phyloP scores from a whole-genome alignment of 495 filamentous ascomycete species.

The Tuber borchii region DNA sequence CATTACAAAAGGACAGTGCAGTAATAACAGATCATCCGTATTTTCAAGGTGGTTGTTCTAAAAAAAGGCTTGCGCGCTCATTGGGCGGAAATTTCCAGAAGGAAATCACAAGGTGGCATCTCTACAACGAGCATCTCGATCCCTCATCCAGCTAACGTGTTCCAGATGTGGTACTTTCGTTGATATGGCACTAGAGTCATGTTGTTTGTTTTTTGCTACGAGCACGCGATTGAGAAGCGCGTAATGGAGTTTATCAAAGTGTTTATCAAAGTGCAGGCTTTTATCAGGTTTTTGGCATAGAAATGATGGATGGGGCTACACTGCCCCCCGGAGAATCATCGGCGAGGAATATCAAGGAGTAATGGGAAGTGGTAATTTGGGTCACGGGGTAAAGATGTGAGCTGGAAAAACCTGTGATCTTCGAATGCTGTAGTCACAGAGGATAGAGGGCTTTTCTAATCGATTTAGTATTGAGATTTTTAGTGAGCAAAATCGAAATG shows the following conservation, averaged over 20 bases:
- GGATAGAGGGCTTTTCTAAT: not conserved
- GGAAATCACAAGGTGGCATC: not conserved
- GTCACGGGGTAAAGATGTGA: not conserved
- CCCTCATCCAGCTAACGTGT: not conserved
- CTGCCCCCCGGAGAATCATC: not conserved
- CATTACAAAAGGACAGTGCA: not conserved
- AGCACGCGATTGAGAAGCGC: not conserved
- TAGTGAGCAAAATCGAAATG: not conserved
- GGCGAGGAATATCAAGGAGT: not conserved
- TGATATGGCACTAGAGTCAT: not conserved
- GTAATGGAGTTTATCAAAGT: constrained; percentile 1
- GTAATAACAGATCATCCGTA: not conserved
- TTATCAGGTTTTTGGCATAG: not conserved
- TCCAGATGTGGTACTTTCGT: not conserved
- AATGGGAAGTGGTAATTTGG: not conserved
- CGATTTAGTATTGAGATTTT: not conserved
- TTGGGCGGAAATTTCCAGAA: not conserved
- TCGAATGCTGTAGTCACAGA: not conserved
- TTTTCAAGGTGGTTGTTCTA: not conserved
- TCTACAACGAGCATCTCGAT: not conserved
- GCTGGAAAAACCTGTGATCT: not conserved
- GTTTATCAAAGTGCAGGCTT: not conserved
- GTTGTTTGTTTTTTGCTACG: not conserved
- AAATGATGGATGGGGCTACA: not conserved
- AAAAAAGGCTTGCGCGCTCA: not conserved